These are phyloP conservation scores for Sugiyamaella floridensis DNA, from an alignment of 805 yeast species.

Conservation along the genomic window DNA sequence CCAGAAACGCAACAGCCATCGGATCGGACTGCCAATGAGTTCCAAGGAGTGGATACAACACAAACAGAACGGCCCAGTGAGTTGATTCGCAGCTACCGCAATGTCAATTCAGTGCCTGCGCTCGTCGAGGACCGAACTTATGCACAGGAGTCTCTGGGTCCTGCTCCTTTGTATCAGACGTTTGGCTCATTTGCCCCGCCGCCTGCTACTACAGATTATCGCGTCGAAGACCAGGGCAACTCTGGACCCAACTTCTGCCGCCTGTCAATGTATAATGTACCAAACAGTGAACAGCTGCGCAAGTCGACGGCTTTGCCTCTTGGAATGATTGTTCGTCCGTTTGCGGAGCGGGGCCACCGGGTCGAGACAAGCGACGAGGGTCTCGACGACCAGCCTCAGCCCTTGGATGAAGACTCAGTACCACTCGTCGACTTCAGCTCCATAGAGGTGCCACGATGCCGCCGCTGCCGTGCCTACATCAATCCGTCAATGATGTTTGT, in stretches of 20 bases:
- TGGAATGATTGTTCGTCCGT: constrained; percentile 76
- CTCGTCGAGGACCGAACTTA: constrained; percentile 33
- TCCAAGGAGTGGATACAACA: background rate
- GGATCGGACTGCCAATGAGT: background rate
- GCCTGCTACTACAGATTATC: constrained; percentile 62
- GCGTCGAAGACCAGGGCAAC: constrained; percentile 73
- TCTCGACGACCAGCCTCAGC: constrained; percentile 38
- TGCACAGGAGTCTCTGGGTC: constrained; percentile 29
- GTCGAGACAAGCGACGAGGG: constrained; percentile 6
- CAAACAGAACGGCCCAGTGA: background rate
- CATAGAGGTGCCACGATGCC: constrained; percentile 80
- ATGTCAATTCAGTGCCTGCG: constrained; percentile 27
- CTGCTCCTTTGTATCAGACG: constrained; percentile 50
- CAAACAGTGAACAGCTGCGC: constrained; percentile 63
- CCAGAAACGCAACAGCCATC: background rate
- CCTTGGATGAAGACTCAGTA: constrained; percentile 29
- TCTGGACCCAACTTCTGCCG: constrained; percentile 76
- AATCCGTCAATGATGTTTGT: constrained; percentile 74
- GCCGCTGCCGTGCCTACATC: constrained; percentile 83
- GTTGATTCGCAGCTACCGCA: constrained; percentile 3
- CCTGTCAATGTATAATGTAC: constrained; percentile 75
- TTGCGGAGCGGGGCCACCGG: constrained; percentile 45
- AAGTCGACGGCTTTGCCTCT: constrained; percentile 69
- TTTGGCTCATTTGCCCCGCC: constrained; percentile 81
- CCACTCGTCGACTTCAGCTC: constrained; percentile 60